phyloP scores from a whole-genome alignment of 306 rosid genomes.

The Cicer chorassanicum region DNA sequence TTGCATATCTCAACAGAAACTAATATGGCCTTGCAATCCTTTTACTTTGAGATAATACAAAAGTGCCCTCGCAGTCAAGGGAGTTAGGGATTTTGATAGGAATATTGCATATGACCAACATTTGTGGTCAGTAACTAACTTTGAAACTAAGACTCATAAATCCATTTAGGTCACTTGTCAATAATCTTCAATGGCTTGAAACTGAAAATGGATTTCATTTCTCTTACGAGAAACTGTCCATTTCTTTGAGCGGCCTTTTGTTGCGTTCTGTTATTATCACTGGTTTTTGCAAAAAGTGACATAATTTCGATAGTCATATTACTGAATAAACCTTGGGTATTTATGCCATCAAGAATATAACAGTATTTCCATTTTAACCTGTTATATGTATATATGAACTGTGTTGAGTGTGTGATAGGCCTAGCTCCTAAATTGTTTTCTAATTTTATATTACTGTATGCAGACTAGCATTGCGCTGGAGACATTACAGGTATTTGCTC shows the following conservation, averaged over 20 bases:
- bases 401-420: slow-evolving; percentile 4
- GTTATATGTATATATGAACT: slow-evolving; percentile 16
- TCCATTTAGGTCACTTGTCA: slow-evolving; percentile 14
- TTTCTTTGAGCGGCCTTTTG: slow-evolving; percentile 18
- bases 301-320: not conserved
- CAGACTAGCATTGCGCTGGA: slow-evolving; percentile 96
- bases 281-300: not conserved
- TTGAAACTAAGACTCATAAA: slow-evolving; percentile 8
- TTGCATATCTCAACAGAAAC: no score
- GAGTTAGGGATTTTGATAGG: slow-evolving; percentile 29
- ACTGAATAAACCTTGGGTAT: slow-evolving; percentile 16
- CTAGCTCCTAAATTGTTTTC: slow-evolving; percentile 23
- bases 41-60: slow-evolving; percentile 13
- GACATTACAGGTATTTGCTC: slow-evolving; percentile 98
- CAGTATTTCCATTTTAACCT: slow-evolving; percentile 1
- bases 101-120: slow-evolving; percentile 21
- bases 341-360: slow-evolving; percentile 20
- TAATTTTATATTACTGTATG: slow-evolving; percentile 46
- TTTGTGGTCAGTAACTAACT: not conserved
- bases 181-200: slow-evolving; percentile 35
- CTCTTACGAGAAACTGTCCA: slow-evolving; percentile 18
- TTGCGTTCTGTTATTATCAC: slow-evolving; percentile 33
- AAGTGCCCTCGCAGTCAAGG: not conserved
- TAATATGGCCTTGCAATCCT: slow-evolving; percentile 31
- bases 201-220: slow-evolving; percentile 24